These are phyloP conservation scores for Paramecium sexaurelia DNA, from an alignment of 73 alveolate genomes.

Conservation along the genomic window DNA sequence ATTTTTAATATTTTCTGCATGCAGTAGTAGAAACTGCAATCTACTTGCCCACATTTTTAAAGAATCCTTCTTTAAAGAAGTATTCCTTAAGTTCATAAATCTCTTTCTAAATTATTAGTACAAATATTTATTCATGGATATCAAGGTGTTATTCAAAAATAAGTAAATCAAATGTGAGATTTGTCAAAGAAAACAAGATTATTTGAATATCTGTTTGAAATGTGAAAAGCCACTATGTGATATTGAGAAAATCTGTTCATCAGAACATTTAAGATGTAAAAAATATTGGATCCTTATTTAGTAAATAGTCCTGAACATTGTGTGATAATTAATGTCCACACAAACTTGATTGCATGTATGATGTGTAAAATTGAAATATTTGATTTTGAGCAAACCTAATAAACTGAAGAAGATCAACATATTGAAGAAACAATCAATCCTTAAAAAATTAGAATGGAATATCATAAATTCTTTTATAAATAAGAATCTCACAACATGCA, in stretches of 20 bases:
- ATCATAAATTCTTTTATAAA: conserved; percentile 25
- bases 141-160: not conserved
- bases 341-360: not conserved
- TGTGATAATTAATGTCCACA: not conserved
- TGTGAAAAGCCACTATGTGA: not conserved
- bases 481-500: not conserved
- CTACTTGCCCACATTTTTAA: conserved; percentile 5
- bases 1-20: not conserved
- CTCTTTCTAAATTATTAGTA: not conserved
- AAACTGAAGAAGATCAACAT: not conserved
- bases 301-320: conserved; percentile 10
- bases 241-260: not conserved
- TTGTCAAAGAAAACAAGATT: not conserved
- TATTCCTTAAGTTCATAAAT: not conserved
- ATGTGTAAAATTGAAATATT: conserved; percentile 10
- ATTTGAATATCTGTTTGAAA: not conserved
- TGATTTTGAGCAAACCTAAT: conserved; percentile 11
- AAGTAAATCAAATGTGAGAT: not conserved
- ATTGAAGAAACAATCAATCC: not conserved
- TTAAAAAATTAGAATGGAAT: conserved; percentile 32
- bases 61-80: conserved; percentile 12
- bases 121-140: not conserved
- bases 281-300: not conserved
- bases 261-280: not conserved
- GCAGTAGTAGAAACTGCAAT: not conserved